Conservation (phyloP, 2,329 filamentous ascomycete genomes). For the Exophiala calicioides region DNA sequence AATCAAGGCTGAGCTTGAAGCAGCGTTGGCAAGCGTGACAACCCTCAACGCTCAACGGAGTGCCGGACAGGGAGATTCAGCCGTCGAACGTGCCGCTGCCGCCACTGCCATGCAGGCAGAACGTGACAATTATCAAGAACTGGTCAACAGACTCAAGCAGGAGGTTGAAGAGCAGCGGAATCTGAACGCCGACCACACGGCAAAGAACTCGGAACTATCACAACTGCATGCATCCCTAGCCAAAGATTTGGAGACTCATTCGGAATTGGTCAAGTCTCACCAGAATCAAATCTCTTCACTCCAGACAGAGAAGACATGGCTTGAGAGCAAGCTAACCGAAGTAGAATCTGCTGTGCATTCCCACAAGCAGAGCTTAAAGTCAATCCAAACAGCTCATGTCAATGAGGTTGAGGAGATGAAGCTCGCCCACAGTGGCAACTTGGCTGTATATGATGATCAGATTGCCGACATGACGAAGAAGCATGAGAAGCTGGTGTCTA, state of each 20-base stretch:
- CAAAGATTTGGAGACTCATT: slow-evolving; percentile 67
- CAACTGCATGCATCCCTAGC: slow-evolving; percentile 67
- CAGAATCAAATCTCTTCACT: slow-evolving; percentile 51
- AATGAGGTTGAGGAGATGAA: slow-evolving; percentile 37
- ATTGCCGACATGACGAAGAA: slow-evolving; percentile 43
- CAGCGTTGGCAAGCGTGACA: slow-evolving; percentile 58
- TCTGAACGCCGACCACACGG: slow-evolving; percentile 67
- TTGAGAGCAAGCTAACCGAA: slow-evolving; percentile 47
- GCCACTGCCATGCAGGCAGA: slow-evolving; percentile 53
- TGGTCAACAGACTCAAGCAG: slow-evolving; percentile 63
- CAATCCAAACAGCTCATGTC: slow-evolving; percentile 40
- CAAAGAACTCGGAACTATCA: slow-evolving; percentile 73
- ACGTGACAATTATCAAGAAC: slow-evolving; percentile 59
- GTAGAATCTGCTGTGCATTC: slow-evolving; percentile 56
- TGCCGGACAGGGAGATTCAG: slow-evolving; percentile 32
- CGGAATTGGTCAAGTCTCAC: slow-evolving; percentile 59
- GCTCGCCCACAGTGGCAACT: slow-evolving; percentile 27
- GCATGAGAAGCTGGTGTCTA: slow-evolving; percentile 60
- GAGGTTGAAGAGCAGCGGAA: slow-evolving; percentile 81
- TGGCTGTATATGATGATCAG: slow-evolving; percentile 40
- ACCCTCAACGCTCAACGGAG: slow-evolving; percentile 41
- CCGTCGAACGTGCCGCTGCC: slow-evolving; percentile 34
- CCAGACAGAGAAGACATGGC: slow-evolving; percentile 30
- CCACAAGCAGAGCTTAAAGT: slow-evolving; percentile 49
- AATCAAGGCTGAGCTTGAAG: slow-evolving; percentile 73